phyloP scores from a whole-genome alignment of 371 early-diverging fungal species.

The Rhizopus delemar region DNA sequence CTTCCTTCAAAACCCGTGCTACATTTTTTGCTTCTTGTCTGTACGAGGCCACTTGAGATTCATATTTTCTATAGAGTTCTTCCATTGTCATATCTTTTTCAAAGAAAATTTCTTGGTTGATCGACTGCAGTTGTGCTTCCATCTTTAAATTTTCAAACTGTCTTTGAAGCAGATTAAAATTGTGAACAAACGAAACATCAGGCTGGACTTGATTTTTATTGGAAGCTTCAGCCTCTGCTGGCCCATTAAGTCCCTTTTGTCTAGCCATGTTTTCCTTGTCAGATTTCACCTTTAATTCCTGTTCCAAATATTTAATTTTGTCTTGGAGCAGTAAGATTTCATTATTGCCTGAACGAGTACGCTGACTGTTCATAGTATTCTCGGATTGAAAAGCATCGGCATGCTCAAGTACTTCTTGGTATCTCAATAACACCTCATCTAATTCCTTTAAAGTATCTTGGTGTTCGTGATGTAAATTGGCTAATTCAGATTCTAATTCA shows the following conservation, averaged over 20 bases:
- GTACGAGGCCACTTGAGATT: slow-evolving; percentile 13
- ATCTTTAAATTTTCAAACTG: slow-evolving; percentile 14
- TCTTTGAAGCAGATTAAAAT: slow-evolving; percentile 13
- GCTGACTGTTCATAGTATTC: background rate
- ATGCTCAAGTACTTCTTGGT: slow-evolving; percentile 41
- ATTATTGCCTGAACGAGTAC: slow-evolving; percentile 5
- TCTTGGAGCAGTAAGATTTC: slow-evolving; percentile 21
- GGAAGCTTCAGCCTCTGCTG: slow-evolving; percentile 1
- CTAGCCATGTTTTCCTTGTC: background rate
- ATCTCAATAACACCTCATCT: slow-evolving; percentile 39
- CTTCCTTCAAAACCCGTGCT: slow-evolving; percentile 18
- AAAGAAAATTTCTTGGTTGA: background rate
- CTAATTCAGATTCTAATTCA: slow-evolving; percentile 24
- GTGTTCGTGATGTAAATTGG: slow-evolving; percentile 33
- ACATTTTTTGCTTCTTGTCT: slow-evolving; percentile 20
- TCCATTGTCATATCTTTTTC: background rate
- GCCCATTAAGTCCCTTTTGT: background rate
- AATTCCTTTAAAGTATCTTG: slow-evolving; percentile 39
- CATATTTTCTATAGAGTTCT: slow-evolving; percentile 11
- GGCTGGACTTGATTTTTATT: background rate
- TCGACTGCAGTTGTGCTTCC: slow-evolving; percentile 11
- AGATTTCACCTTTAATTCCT: slow-evolving; percentile 13
- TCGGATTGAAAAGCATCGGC: slow-evolving; percentile 18
- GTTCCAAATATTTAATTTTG: slow-evolving; percentile 24
- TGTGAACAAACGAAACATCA: background rate